Evolutionary conservation across 257 asterid genomes (phyloP), one percentile per base, ranked within the genome.

Genomic region (Cynanchum wilfordii): DNA sequence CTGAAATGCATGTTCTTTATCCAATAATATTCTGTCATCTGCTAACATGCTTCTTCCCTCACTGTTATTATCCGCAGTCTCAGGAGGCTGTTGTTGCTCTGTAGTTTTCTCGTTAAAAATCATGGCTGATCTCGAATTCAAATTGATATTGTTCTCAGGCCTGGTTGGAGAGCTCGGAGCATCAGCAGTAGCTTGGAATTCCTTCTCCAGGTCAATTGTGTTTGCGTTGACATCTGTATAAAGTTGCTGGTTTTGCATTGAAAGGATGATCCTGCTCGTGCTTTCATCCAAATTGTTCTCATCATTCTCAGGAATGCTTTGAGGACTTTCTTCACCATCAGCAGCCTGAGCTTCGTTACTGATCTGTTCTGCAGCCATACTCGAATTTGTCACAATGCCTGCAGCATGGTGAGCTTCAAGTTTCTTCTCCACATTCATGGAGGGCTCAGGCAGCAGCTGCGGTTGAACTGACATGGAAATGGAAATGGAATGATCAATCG

Each of bases 21-120:
- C 72, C 70, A 76, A 38, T 0, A 20, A 80, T 36, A 50, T 79
- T 55, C 63, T 80, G 12, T 33, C 75, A 30, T 77, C 87, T 65
- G 81, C 90, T 72, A 69, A 47, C 83, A 68, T 69, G 72, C 77
- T 79, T 68, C 77, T 79, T 68, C 68, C 68, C 17, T 74, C 83
- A 27, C 77, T 57, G 60, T 73, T 78, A 36, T 22, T 8, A 0
- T 42, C 65, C 15, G 79, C 74, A 10, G 78, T 71, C 60, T 49
- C 59, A 17, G 70, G 68, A 27, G 76, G 79, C 56, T 54, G 69
- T 62, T 66, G 85, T 62, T 79, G 88, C 62, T 62, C 45, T 1
- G 80, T 86, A 25, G 52, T 66, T 5, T 69, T 69, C 29, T 47
- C 64, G 9, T 33, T 19, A 33, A 17, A 19, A 24, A 79, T 55